Evolutionary conservation across 495 filamentous ascomycete species (phyloP), one percentile per base, ranked within the genome.

Genomic region (Arthonia radiata): DNA sequence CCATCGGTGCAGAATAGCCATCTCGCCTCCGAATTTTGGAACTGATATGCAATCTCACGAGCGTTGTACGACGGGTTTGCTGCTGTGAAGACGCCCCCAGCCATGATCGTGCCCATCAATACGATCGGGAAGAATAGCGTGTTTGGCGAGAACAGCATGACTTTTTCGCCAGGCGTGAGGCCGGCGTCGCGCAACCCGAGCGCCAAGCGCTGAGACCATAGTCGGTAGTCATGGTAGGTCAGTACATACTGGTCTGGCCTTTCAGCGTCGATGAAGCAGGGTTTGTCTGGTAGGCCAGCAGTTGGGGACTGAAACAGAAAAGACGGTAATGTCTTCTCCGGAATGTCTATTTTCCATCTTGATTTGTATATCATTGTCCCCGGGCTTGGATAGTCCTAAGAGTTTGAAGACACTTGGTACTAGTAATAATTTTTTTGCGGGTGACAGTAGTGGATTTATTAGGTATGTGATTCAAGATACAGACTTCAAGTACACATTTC

Each of bases 21-120:
- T 14, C 38, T 62, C 0, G 78, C 64, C 0, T 56, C 69, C 24
- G 57, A 70, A 45, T 82, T 70, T 21, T 61, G 50, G 22, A 90
- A 50, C 46, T 90, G 79, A 39, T 70, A 71, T 8, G 66, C 67
- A 9, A 86, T 45, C 40, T 82, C 79, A 4, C 71, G 46, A 0
- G 59, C 49, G 0, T 74, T 70, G 35, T 64, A 78, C n/a, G 52
- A 58, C 2, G 78, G 78, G 34, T 82, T 82, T 3, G 75, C 75
- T 13, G 75, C 77, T 10, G 65, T 67, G 45, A 82, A 83, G 29
- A 81, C 56, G 4, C 72, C 74, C 3, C 79, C 76, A 0, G 78
- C 72, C 56, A 76, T 76, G 18, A 76, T 51, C 13, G 72, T 53
- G 10, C 74, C 78, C 37, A 78, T 52, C 35, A 82, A 63, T 1